These are phyloP conservation scores for Hirsutella rhossiliensis DNA, from an alignment of 2,329 filamentous ascomycete species.

Conservation along the genomic window DNA sequence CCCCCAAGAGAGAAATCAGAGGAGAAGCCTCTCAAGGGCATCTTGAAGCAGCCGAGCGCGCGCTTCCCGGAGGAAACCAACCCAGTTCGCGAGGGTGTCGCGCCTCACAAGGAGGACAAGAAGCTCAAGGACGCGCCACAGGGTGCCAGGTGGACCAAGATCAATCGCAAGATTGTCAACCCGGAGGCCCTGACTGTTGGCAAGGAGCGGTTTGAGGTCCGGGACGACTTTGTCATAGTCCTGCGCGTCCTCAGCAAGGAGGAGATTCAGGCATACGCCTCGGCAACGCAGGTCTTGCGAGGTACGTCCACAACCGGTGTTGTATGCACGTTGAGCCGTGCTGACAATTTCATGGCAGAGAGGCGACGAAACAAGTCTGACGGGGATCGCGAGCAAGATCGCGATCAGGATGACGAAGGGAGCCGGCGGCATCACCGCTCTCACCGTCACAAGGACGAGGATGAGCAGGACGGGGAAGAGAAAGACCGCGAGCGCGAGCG, in stretches of 20 bases:
- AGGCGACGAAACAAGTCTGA: slow-evolving; percentile 21
- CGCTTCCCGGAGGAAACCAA: slow-evolving; percentile 82
- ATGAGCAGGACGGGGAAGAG: slow-evolving; percentile 4
- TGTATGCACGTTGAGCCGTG: not conserved
- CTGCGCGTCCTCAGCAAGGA: slow-evolving; percentile 76
- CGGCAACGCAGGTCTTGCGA: slow-evolving; percentile 69
- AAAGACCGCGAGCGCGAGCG: slow-evolving; percentile 5
- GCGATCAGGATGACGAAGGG: slow-evolving; percentile 14
- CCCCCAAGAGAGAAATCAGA: slow-evolving; percentile 54
- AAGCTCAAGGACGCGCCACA: slow-evolving; percentile 58
- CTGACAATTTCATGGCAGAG: slow-evolving; percentile 7
- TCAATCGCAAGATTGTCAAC: slow-evolving; percentile 78
- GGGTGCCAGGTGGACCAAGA: slow-evolving; percentile 86
- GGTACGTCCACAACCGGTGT: slow-evolving; percentile 34
- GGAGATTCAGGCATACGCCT: slow-evolving; percentile 79
- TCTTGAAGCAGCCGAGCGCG: slow-evolving; percentile 69
- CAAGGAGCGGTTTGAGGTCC: slow-evolving; percentile 85
- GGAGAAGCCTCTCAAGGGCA: slow-evolving; percentile 64
- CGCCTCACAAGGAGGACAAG: slow-evolving; percentile 81
- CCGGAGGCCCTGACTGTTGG: slow-evolving; percentile 74
- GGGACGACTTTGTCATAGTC: slow-evolving; percentile 90
- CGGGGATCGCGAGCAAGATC: slow-evolving; percentile 15
- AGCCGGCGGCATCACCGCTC: slow-evolving; percentile 16
- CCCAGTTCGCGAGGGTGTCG: slow-evolving; percentile 77
- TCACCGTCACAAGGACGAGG: slow-evolving; percentile 20